Base-by-base conservation (phyloP, 495 filamentous ascomycete genomes). In the Pseudoneurospora amorphoporcata region DNA sequence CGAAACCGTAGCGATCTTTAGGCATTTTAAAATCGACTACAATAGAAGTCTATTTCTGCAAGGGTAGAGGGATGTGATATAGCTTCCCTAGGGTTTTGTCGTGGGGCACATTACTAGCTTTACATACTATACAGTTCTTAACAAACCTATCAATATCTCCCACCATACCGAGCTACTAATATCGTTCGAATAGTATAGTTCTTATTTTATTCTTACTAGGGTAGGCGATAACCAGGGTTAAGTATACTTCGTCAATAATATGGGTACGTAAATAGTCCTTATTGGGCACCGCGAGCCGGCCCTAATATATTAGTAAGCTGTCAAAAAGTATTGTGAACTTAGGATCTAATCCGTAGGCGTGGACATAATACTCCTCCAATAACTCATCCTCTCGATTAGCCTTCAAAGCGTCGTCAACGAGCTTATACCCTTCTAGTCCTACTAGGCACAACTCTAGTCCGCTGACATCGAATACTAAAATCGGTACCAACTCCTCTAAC, bases 21-120 rank as follows among this genome's bases (percentile, higher is more conserved):
- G 8, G 53, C 35, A 43, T 68, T 19, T 73, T 73, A 17, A 73
- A 73, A 16, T 73, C 69, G 8, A 73, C 39, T 0, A 71, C 69
- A 0, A 71, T 16, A 12, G 40, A 68, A 4, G 38, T 14, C 69
- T 47, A 73, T 23, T 12, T 12, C 35, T 23, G 4, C n/a, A 17
- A 3, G 4, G 72, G 69, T 0, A 19, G 35, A 0, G 69, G 69
- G 12, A 73, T 68, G 2, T 47, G 72, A 19, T 73, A n/a, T 39
- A 73, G 19, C 4, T 70, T 35, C 0, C 69, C 45, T 1, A 39
- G 69, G 1, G 72, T 73, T 29, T 73, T 71, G 37, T 71, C 69
- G 3, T 38, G 3, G 3, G 72, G 72, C 2, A 3, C 16, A 4
- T 73, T 73, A 5, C 45, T 38, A 0, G 43, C 39, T 9, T 37